Evolutionary conservation across 2,329 filamentous ascomycete genomes (phyloP).

Genomic region (Fusarium sp.): DNA sequence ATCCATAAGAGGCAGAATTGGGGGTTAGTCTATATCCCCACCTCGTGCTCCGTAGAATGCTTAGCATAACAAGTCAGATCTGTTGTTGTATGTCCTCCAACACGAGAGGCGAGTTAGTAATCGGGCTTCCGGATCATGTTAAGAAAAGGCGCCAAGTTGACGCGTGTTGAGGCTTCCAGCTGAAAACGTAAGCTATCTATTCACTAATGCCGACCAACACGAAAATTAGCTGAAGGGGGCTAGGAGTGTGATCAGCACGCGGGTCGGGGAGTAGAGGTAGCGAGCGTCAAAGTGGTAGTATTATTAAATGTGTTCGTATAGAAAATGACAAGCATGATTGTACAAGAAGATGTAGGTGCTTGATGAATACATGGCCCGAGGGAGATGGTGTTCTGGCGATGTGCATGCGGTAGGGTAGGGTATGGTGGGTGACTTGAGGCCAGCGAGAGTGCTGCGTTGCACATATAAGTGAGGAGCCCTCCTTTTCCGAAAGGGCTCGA

Average conservation of each 20-base stretch:
- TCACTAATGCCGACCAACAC: not conserved
- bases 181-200: not conserved
- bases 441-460: not conserved
- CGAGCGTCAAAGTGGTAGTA: constrained; percentile 21
- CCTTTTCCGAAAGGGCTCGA: not conserved
- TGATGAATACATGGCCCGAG: constrained; percentile 31
- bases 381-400: constrained; percentile 21
- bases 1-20: constrained; percentile 10
- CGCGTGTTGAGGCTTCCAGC: not conserved
- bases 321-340: constrained; percentile 20
- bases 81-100: not conserved
- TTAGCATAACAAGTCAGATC: not conserved
- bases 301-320: constrained; percentile 32
- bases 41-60: not conserved
- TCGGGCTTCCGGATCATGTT: not conserved
- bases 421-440: constrained; percentile 1
- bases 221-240: not conserved
- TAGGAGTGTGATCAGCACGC: constrained; percentile 4
- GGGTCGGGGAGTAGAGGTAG: constrained; percentile 1
- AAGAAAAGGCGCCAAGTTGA: not conserved
- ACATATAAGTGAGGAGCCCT: constrained; percentile 17
- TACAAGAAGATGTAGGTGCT: constrained; percentile 33
- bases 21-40: not conserved
- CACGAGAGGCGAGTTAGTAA: not conserved
- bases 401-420: not conserved